Conservation (phyloP, 176 grass and related monocot genomes). For the Panicum miliaceum region DNA sequence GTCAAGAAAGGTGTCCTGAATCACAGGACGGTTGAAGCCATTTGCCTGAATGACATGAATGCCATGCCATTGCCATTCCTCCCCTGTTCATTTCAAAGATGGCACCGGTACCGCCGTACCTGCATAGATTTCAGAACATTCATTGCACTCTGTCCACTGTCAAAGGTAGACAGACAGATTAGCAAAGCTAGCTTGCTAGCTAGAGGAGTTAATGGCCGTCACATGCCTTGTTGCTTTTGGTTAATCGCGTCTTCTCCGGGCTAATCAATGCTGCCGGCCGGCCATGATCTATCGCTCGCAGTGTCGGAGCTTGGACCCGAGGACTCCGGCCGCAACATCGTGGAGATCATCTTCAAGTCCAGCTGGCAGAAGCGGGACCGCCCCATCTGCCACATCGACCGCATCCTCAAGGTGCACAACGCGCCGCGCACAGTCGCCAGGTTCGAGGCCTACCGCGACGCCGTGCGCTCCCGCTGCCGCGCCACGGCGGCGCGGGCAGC, state of each 20-base stretch:
- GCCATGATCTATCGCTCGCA: background rate
- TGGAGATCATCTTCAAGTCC: slow-evolving; percentile 99
- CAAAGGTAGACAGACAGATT: background rate
- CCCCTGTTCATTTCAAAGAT: background rate
- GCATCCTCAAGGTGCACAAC: slow-evolving; percentile 94
- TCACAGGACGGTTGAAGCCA: background rate
- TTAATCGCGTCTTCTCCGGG: background rate
- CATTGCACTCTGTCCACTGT: slow-evolving; percentile 31
- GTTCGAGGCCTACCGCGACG: slow-evolving; percentile 89
- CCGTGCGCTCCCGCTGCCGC: slow-evolving; percentile 64
- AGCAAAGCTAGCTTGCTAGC: background rate
- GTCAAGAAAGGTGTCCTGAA: slow-evolving; percentile 14
- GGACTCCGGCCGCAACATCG: slow-evolving; percentile 92
- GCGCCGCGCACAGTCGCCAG: slow-evolving; percentile 68
- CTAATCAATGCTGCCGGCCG: background rate
- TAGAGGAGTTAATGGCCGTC: background rate
- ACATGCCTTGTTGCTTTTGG: background rate
- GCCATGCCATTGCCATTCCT: background rate
- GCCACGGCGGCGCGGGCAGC: slow-evolving; percentile 50
- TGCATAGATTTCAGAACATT: slow-evolving; percentile 13
- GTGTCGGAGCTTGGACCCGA: slow-evolving; percentile 90
- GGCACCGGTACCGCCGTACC: background rate
- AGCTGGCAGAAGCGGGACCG: slow-evolving; percentile 86
- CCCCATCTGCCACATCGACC: slow-evolving; percentile 74
- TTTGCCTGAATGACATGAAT: slow-evolving; percentile 2